Evolutionary conservation across 1,284 basidiomycete genomes (phyloP), one percentile per base, ranked within the genome.

Genomic region (Abortiporus biennis): DNA sequence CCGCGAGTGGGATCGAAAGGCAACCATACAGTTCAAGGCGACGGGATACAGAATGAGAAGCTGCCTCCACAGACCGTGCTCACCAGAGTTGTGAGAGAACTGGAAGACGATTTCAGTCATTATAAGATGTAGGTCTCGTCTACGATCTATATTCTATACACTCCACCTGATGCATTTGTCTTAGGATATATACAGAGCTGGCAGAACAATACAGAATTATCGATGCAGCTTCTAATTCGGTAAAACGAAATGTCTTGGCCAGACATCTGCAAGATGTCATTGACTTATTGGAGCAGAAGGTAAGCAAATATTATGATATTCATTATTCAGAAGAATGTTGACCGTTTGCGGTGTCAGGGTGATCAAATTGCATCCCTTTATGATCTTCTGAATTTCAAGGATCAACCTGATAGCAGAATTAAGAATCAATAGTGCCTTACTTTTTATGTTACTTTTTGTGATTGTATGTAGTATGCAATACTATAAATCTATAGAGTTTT

Each of bases 101-200:
- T 94, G 9, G 91, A 94, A 58, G 90, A 91, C 53, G 92, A 94
- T 58, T 93, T 92, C 57, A 77, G 76, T 16, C 91, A 93, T 66
- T 92, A 90, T 61, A 92, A 89, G 64, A 78, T 82, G 90, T 92
- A 51, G 39, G 76, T 64, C 29, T n/a, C n/a, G n/a, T n/a, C n/a
- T n/a, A n/a, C n/a, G n/a, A n/a, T n/a, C n/a, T 23, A 38, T 33
- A 23, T 31, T 19, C 37, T 24, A 8, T 29, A 16, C 20, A 34
- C 20, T 20, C 31, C 42, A 2, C 36, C 31, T 46, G 25, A 17
- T 16, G 8, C 30, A 32, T 46, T 41, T 27, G 29, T 27, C 17
- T 35, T 54, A 94, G 91, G 48, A 81, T 95, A 43, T 96, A 94
- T 53, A 67, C 82, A 40, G 87, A 91, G 57, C 71, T 95, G 25